Evolutionary conservation across 441 rosid genomes (phyloP).

Genomic region (Omphalea diandra): DNA sequence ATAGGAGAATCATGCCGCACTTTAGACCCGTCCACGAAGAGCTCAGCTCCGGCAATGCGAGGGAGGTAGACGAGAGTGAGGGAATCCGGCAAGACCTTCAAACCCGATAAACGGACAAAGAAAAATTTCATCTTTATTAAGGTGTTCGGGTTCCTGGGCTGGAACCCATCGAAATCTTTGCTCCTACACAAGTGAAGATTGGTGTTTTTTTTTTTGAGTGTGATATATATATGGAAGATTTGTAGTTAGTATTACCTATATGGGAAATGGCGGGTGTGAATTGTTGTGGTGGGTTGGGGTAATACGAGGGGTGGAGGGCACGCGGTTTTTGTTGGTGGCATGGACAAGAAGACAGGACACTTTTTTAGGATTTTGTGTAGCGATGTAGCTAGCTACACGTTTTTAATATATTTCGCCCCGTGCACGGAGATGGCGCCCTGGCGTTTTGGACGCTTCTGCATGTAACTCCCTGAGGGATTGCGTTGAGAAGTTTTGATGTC

Average conservation of each 20-base stretch:
- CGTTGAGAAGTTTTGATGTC: too few species aligned
- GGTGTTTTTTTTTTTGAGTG: too few species aligned
- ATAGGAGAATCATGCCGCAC: slow-evolving; percentile 55
- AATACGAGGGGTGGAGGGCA: slow-evolving; percentile 49
- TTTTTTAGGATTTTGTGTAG: too few species aligned
- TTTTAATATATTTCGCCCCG: background rate
- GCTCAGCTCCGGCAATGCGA: slow-evolving; percentile 44
- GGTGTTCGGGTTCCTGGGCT: slow-evolving; percentile 17
- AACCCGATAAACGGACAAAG: slow-evolving; percentile 48
- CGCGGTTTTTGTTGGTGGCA: slow-evolving; percentile 37
- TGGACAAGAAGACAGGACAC: background rate
- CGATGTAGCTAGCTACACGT: background rate
- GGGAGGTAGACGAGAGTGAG: slow-evolving; percentile 75
- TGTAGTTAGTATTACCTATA: too few species aligned
- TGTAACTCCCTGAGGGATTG: too few species aligned
- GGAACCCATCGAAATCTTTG: slow-evolving; percentile 32
- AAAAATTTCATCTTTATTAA: slow-evolving; percentile 61
- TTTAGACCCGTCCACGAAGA: slow-evolving; percentile 52
- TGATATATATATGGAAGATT: too few species aligned
- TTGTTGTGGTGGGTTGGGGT: too few species aligned
- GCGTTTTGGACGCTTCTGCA: too few species aligned
- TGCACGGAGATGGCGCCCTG: background rate
- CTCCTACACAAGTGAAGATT: slow-evolving; percentile 76
- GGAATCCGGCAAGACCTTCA: slow-evolving; percentile 44
- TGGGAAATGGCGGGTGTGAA: slow-evolving; percentile 16